Percentiles rank a stretch among this genome's conserved stretches.
Evolutionary conservation across 192 early-diverging fungal genomes (phyloP).

Genomic region (Anaeromyces robustus): DNA sequence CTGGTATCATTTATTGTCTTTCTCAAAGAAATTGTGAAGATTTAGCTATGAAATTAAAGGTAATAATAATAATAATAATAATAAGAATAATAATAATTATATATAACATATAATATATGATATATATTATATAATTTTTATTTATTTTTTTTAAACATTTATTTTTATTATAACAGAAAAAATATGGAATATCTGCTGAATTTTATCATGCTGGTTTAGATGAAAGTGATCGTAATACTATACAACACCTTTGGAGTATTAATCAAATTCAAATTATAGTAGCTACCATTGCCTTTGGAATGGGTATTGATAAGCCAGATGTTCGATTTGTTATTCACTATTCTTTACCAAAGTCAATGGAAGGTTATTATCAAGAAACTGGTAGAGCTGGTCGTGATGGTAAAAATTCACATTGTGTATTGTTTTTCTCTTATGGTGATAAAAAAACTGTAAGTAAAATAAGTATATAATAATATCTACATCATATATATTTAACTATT

Average conservation of each 20-base stretch:
- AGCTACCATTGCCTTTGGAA: conserved; percentile 93
- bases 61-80: conserved; percentile 1
- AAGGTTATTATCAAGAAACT: conserved; percentile 95
- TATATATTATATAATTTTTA: background rate
- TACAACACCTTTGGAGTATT: conserved; percentile 72
- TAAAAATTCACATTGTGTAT: conserved; percentile 56
- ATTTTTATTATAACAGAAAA: conserved; percentile 5
- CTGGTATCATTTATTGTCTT: conserved; percentile 85
- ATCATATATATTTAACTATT: background rate
- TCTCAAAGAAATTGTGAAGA: conserved; percentile 68
- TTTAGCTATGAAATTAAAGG: conserved; percentile 49
- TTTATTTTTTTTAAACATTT: background rate
- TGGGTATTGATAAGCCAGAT: conserved; percentile 95
- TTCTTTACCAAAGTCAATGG: conserved; percentile 71
- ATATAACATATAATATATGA: too few species aligned
- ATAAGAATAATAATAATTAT: too few species aligned
- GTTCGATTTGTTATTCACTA: conserved; percentile 93
- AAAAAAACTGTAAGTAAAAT: conserved; percentile 26
- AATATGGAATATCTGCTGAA: conserved; percentile 37
- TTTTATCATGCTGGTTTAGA: conserved; percentile 84
- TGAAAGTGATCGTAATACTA: conserved; percentile 50
- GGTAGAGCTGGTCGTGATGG: conserved; percentile 93
- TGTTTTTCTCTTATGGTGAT: conserved; percentile 69
- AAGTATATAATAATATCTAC: background rate
- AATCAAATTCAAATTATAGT: conserved; percentile 68